phyloP scores from a whole-genome alignment of 1,139 yeast genomes.

The Geotrichum klebahnii region DNA sequence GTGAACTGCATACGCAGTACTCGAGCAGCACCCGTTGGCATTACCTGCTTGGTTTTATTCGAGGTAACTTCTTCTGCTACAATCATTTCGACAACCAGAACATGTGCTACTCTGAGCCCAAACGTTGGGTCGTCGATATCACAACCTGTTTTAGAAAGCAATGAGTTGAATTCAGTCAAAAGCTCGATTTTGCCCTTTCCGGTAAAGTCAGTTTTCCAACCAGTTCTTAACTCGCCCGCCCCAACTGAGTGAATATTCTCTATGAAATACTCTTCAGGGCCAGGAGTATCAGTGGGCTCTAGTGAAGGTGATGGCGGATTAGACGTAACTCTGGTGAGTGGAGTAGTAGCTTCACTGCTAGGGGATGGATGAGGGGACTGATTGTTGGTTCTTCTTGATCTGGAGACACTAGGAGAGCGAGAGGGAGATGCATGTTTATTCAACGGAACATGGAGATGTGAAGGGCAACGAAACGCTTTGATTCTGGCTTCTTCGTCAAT shows the following conservation, averaged over 20 bases:
- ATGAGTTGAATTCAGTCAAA: conserved; percentile 49
- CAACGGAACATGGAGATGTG: conserved; percentile 16
- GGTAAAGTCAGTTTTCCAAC: conserved; percentile 91
- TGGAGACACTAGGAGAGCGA: background rate
- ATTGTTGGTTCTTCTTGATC: background rate
- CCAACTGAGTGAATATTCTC: conserved; percentile 72
- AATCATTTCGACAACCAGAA: conserved; percentile 77
- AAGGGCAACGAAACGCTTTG: conserved; percentile 40
- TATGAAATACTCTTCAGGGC: conserved; percentile 43
- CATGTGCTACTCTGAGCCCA: conserved; percentile 73
- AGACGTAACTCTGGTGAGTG: conserved; percentile 4
- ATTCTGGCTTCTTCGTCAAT: conserved; percentile 77
- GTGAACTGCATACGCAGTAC: conserved; percentile 93
- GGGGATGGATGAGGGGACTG: conserved; percentile 1
- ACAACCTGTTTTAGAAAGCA: conserved; percentile 56
- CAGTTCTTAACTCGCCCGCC: conserved; percentile 75
- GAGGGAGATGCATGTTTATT: conserved; percentile 2
- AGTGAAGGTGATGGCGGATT: conserved; percentile 27
- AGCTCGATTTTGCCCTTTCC: conserved; percentile 73
- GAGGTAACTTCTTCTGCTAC: conserved; percentile 78
- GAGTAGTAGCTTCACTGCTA: background rate
- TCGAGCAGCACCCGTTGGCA: conserved; percentile 86
- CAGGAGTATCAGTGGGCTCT: conserved; percentile 27
- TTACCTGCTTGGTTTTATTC: conserved; percentile 30
- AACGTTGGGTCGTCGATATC: conserved; percentile 77